Evolutionary conservation across 2,329 filamentous ascomycete species (phyloP).

Genomic region (Penicillium sp.): DNA sequence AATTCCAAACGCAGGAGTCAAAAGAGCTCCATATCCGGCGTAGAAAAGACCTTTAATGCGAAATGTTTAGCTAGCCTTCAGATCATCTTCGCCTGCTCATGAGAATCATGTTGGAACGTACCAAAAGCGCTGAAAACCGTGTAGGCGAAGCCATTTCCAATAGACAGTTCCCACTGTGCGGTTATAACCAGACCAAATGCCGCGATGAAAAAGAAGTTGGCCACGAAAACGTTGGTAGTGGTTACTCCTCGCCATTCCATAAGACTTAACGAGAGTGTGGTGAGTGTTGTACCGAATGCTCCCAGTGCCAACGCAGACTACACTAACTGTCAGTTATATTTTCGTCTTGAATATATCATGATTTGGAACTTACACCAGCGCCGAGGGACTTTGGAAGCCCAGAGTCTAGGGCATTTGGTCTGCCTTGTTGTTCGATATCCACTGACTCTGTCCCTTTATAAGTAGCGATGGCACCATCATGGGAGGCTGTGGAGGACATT

Average conservation of each 20-base stretch:
- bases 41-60: slow-evolving; percentile 48
- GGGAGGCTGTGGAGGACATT: slow-evolving; percentile 1
- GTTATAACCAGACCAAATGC: slow-evolving; percentile 56
- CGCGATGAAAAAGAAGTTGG: slow-evolving; percentile 56
- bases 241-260: slow-evolving; percentile 58
- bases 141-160: slow-evolving; percentile 56
- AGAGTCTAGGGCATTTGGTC: neutral
- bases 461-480: slow-evolving; percentile 5
- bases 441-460: slow-evolving; percentile 5
- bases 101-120: slow-evolving; percentile 15
- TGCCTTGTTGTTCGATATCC: slow-evolving; percentile 19
- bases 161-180: slow-evolving; percentile 57
- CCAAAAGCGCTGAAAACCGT: slow-evolving; percentile 58
- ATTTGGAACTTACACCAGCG: slow-evolving; percentile 19
- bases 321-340: neutral
- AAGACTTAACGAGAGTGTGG: slow-evolving; percentile 54
- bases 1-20: slow-evolving; percentile 51
- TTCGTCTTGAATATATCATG: neutral
- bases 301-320: slow-evolving; percentile 54
- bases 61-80: neutral
- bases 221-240: slow-evolving; percentile 54
- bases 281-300: slow-evolving; percentile 57
- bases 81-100: neutral
- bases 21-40: slow-evolving; percentile 50
- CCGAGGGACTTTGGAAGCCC: slow-evolving; percentile 18